Evolutionary conservation across 345 rosid species (phyloP).

Genomic region (Orychophragmus violaceus): DNA sequence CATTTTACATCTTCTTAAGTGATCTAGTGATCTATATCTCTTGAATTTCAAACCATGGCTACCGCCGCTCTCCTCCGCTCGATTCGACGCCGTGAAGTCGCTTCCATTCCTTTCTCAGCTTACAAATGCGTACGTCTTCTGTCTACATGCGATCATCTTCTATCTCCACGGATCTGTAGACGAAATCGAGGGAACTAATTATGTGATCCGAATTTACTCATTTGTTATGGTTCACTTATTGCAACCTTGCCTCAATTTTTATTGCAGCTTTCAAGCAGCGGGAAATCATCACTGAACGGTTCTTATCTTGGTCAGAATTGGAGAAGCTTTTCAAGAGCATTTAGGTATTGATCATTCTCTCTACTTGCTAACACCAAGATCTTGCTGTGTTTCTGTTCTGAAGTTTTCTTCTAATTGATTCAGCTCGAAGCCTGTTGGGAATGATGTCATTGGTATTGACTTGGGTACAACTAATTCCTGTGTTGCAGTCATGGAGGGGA

Average conservation of each 20-base stretch:
- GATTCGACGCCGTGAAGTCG: conserved; percentile 62
- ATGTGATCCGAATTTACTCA: neutral
- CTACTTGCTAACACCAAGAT: neutral
- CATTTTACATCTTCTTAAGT: neutral
- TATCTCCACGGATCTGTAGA: neutral
- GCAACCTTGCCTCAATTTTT: neutral
- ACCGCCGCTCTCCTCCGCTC: conserved; percentile 62
- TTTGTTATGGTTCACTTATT: too few species aligned
- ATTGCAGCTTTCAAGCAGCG: conserved; percentile 48
- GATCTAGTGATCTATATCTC: neutral
- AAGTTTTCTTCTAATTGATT: neutral
- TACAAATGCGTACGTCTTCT: conserved; percentile 50
- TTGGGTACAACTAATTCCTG: conserved; percentile 98
- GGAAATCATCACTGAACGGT: conserved; percentile 41
- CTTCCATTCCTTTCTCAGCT: conserved; percentile 51
- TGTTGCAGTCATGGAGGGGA: conserved; percentile 98
- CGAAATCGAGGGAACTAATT: neutral
- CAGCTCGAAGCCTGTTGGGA: conserved; percentile 82
- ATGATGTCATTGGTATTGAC: conserved; percentile 90
- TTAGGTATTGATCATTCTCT: conserved; percentile 48
- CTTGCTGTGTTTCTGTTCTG: neutral
- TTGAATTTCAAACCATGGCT: conserved; percentile 42
- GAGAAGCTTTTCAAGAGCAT: conserved; percentile 58
- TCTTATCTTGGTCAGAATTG: conserved; percentile 38
- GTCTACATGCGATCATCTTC: neutral